Base-by-base conservation (phyloP, 1,139 yeast genomes). In the Lodderomyces margitis region DNA sequence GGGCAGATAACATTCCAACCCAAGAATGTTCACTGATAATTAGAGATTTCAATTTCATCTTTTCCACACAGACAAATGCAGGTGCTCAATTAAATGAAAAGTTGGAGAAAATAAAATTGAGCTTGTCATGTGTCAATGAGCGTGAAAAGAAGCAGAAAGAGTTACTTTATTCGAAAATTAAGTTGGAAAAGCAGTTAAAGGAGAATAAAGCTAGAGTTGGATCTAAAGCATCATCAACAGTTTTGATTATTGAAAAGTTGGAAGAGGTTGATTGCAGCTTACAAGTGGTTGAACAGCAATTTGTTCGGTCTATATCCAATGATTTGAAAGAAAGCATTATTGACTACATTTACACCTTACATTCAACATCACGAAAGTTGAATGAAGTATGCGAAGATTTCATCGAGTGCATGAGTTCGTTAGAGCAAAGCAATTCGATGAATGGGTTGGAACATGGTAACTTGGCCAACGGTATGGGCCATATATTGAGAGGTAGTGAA, bases 281-380 rank as follows among this genome's bases (percentile, higher is more conserved):
- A 16, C 75, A 69, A 40, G 74, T 79, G 21, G 74, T 76, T 7
- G 75, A 74, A 46, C 69, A 66, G 27, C 85, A 80, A 51, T 66
- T 70, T 39, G 60, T 66, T 6, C 64, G 79, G 41, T 64, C 81
- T 0, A 69, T 80, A 15, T 62, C 68, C 30, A 64, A 57, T 16
- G 71, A 70, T 9, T 62, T 80, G 46, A 74, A 66, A 45, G 70
- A 68, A 12, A 56, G 79, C 1, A 55, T 78, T 7, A 54, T 61
- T 15, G 79, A 76, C 36, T 78, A 74, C 49, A 57, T 66, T 21
- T 43, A 57, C 21, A 56, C 69, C 19, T 52, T 76, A 32, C 70
- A 67, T 46, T 52, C 58, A n/a, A 53, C 62, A 9, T 60, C 74
- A 3, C 42, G 53, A 2, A 60, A 56, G 32, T 53, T 59, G 21